Evolutionary conservation across 495 filamentous ascomycete genomes (phyloP).

Genomic region (Chlorociboria aeruginascens): DNA sequence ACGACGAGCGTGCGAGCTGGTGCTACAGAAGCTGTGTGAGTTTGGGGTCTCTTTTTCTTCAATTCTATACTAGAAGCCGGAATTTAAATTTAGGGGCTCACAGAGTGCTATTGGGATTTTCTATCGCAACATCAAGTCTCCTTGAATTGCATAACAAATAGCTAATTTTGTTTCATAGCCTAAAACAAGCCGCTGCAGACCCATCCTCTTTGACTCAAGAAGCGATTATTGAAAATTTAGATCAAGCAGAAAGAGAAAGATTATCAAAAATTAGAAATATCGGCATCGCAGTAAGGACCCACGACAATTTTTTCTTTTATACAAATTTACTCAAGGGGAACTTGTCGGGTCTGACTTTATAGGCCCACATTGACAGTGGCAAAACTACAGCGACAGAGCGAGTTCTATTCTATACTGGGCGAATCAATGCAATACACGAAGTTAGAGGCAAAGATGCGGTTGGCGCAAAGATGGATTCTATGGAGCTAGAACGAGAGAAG

Average conservation of each 20-base stretch:
- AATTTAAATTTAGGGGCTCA: background rate
- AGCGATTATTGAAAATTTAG: constrained; percentile 39
- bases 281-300: constrained; percentile 62
- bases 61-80: background rate
- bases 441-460: constrained; percentile 91
- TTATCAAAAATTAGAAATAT: constrained; percentile 83
- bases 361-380: constrained; percentile 94
- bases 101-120: background rate
- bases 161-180: constrained; percentile 18
- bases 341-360: background rate
- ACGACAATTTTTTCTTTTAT: background rate
- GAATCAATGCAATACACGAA: constrained; percentile 95
- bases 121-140: background rate
- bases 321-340: too few relatives aligned
- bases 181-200: constrained; percentile 50
- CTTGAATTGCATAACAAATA: background rate
- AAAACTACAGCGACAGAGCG: constrained; percentile 97
- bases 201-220: constrained; percentile 46
- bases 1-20: constrained; percentile 23
- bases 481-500: constrained; percentile 97
- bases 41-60: background rate
- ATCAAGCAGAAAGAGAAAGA: constrained; percentile 63
- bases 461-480: constrained; percentile 99
- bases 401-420: constrained; percentile 96
- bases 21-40: constrained; percentile 34